A percentile compares a stretch with the other conserved stretches of the same genome.
phyloP scores from a whole-genome alignment of 192 early-diverging fungal species.

The Oehlia diaphana region DNA sequence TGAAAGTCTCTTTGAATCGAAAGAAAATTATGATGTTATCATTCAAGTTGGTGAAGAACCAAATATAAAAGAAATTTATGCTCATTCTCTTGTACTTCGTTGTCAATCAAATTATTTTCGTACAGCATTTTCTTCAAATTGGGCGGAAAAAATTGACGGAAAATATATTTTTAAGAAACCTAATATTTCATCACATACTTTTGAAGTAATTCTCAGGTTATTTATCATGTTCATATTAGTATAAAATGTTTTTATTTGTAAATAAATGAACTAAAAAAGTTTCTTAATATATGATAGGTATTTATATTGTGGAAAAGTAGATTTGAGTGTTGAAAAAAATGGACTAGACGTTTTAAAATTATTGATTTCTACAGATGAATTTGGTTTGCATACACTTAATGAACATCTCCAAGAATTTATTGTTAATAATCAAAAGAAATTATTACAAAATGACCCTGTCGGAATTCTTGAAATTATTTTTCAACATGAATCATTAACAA shows the following conservation, averaged over 20 bases:
- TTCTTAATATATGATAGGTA: neutral
- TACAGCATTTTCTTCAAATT: neutral
- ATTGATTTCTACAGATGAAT: too few relatives aligned
- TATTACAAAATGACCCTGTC: neutral
- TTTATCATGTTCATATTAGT: neutral
- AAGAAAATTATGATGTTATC: neutral
- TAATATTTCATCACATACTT: neutral
- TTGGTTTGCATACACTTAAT: neutral
- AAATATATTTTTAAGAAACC: constrained; percentile 1
- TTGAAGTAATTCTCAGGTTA: neutral
- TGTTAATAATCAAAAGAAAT: neutral
- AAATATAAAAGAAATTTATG: neutral
- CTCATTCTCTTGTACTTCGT: neutral
- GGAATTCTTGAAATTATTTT: neutral
- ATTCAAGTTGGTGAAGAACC: neutral
- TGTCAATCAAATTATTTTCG: neutral
- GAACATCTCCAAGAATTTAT: neutral
- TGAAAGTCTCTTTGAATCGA: neutral
- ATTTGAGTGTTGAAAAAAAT: neutral
- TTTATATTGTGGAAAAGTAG: neutral
- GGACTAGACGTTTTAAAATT: neutral
- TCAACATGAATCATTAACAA: neutral
- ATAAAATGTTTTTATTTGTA: too few relatives aligned
- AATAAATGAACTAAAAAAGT: neutral
- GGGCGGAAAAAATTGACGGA: neutral